Conservation (phyloP, 768 basidiomycete species). For the Pleurotus djamor region DNA sequence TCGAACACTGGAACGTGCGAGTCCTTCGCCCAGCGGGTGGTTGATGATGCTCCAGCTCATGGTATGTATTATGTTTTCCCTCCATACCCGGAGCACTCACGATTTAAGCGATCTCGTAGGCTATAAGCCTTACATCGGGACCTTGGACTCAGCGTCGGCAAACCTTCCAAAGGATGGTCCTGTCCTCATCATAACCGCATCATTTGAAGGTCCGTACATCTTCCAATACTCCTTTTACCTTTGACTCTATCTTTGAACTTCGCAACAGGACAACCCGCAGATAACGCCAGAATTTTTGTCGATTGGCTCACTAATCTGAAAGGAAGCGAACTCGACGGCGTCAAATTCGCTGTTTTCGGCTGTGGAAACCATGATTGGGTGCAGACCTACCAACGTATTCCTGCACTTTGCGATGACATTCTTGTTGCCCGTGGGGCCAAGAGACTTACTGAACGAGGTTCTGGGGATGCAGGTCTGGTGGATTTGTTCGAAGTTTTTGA, state of each 20-base stretch:
- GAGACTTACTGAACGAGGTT: slow-evolving; percentile 32
- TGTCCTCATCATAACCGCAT: slow-evolving; percentile 42
- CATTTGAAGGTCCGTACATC: slow-evolving; percentile 35
- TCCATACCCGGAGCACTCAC: not conserved
- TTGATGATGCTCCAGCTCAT: slow-evolving; percentile 30
- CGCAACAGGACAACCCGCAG: slow-evolving; percentile 38
- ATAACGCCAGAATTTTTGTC: slow-evolving; percentile 45
- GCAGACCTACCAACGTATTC: slow-evolving; percentile 43
- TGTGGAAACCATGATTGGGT: slow-evolving; percentile 51
- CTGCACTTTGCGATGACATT: slow-evolving; percentile 33
- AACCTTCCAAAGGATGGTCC: slow-evolving; percentile 41
- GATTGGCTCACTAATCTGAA: slow-evolving; percentile 33
- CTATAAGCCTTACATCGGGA: slow-evolving; percentile 33
- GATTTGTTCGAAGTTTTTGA: slow-evolving; percentile 45
- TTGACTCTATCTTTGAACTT: no score
- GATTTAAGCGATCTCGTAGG: slow-evolving; percentile 18
- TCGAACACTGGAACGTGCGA: slow-evolving; percentile 50
- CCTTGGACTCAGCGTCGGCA: slow-evolving; percentile 34
- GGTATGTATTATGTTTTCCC: slow-evolving; percentile 20
- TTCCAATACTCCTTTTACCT: not conserved
- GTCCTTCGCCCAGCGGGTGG: slow-evolving; percentile 43
- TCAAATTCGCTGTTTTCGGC: slow-evolving; percentile 44
- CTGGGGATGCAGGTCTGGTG: slow-evolving; percentile 38
- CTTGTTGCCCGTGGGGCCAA: slow-evolving; percentile 30
- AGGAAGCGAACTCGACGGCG: slow-evolving; percentile 22